Conservation (phyloP, 768 basidiomycete species). For the Tylopilus sp. region DNA sequence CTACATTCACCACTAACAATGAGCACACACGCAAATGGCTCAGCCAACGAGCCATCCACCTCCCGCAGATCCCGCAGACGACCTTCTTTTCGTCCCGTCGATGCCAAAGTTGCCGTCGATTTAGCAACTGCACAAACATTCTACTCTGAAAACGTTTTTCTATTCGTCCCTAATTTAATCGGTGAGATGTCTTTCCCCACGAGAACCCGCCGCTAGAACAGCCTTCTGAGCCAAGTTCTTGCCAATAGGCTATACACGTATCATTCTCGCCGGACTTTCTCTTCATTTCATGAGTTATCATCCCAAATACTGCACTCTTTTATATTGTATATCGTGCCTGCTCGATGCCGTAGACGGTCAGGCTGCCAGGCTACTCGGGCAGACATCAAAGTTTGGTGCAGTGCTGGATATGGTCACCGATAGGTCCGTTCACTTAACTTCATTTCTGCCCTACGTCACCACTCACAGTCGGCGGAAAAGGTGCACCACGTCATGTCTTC, state of each 20-base stretch:
- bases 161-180: slow-evolving; percentile 96
- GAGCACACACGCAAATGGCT: slow-evolving; percentile 25
- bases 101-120: slow-evolving; percentile 83
- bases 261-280: slow-evolving; percentile 86
- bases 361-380: slow-evolving; percentile 82
- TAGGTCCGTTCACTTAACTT: slow-evolving; percentile 51
- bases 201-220: neutral
- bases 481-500: slow-evolving; percentile 92
- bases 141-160: slow-evolving; percentile 93
- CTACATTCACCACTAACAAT: slow-evolving; percentile 14
- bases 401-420: slow-evolving; percentile 99
- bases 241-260: slow-evolving; percentile 75
- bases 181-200: slow-evolving; percentile 44
- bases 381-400: slow-evolving; percentile 95
- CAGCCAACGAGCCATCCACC: slow-evolving; percentile 28
- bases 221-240: slow-evolving; percentile 1
- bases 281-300: slow-evolving; percentile 94
- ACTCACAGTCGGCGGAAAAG: slow-evolving; percentile 38
- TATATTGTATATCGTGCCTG: slow-evolving; percentile 88
- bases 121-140: slow-evolving; percentile 74
- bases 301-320: slow-evolving; percentile 85
- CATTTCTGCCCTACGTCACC: neutral
- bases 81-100: slow-evolving; percentile 65
- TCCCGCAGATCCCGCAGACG: slow-evolving; percentile 39
- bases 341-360: slow-evolving; percentile 95